A percentile compares a stretch with the other conserved stretches of the same genome.
Evolutionary conservation across 129 eudicot species (phyloP).

Genomic region (Deinandra increscens): DNA sequence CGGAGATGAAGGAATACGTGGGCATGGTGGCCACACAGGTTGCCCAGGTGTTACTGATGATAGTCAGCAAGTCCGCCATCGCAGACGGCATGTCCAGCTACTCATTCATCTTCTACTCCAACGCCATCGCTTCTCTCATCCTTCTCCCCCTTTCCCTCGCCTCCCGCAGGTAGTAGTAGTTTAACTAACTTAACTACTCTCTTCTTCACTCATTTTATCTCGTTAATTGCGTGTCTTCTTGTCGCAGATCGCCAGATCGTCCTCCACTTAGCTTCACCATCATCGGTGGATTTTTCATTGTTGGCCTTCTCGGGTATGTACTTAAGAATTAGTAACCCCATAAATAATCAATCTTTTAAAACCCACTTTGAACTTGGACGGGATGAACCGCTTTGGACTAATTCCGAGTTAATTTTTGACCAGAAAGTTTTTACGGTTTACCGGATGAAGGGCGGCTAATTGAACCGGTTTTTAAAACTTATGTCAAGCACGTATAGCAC

Average conservation of each 20-base stretch:
- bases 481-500: too few species aligned
- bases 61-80: constrained; percentile 57
- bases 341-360: too few species aligned
- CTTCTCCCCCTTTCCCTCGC: constrained; percentile 60
- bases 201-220: neutral
- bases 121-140: constrained; percentile 66
- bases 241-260: constrained; percentile 46
- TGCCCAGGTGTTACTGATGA: constrained; percentile 66
- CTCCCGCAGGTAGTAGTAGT: constrained; percentile 60
- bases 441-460: too few species aligned
- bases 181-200: neutral
- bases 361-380: too few species aligned
- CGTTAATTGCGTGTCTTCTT: neutral
- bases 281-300: constrained; percentile 52
- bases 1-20: constrained; percentile 42
- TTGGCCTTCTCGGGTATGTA: constrained; percentile 70
- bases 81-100: constrained; percentile 73
- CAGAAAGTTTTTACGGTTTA: too few species aligned
- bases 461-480: too few species aligned
- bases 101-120: constrained; percentile 74
- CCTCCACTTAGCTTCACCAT: constrained; percentile 52
- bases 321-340: too few species aligned
- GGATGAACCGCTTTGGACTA: too few species aligned
- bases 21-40: constrained; percentile 66
- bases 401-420: too few species aligned